These are phyloP conservation scores for Lachancea thermotolerans DNA, from an alignment of 805 yeast genomes.

Conservation along the genomic window DNA sequence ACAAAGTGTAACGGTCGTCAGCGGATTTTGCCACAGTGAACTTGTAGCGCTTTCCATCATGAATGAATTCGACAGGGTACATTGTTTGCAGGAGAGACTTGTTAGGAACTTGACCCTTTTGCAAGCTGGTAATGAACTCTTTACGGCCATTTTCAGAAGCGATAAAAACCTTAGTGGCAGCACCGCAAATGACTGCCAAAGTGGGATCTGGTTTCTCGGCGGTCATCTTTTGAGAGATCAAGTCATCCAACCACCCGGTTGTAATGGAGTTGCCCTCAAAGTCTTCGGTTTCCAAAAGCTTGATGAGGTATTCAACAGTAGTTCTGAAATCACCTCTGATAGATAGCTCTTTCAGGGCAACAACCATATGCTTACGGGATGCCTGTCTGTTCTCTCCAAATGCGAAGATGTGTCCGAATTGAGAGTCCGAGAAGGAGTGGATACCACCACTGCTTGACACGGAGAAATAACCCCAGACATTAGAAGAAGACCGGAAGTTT, in stretches of 20 bases:
- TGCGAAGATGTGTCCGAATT: constrained; percentile 98
- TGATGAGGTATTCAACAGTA: constrained; percentile 93
- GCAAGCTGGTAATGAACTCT: constrained; percentile 70
- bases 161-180: constrained; percentile 89
- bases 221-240: constrained; percentile 86
- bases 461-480: constrained; percentile 99
- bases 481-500: constrained; percentile 93
- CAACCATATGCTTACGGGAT: constrained; percentile 98
- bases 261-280: constrained; percentile 95
- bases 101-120: constrained; percentile 92
- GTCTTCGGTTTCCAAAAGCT: constrained; percentile 90
- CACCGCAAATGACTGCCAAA: constrained; percentile 93
- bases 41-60: constrained; percentile 87
- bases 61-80: constrained; percentile 90
- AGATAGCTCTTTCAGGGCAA: constrained; percentile 90
- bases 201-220: constrained; percentile 94
- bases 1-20: constrained; percentile 74
- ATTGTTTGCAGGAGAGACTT: constrained; percentile 76
- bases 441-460: constrained; percentile 95
- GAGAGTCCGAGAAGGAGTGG: constrained; percentile 97
- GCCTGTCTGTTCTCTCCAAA: constrained; percentile 98
- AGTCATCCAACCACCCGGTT: constrained; percentile 98
- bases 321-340: constrained; percentile 98
- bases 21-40: constrained; percentile 95
- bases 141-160: constrained; percentile 62